These are phyloP conservation scores for Botryotinia globosa DNA, from an alignment of 2,329 filamentous ascomycete species.

Conservation along the genomic window DNA sequence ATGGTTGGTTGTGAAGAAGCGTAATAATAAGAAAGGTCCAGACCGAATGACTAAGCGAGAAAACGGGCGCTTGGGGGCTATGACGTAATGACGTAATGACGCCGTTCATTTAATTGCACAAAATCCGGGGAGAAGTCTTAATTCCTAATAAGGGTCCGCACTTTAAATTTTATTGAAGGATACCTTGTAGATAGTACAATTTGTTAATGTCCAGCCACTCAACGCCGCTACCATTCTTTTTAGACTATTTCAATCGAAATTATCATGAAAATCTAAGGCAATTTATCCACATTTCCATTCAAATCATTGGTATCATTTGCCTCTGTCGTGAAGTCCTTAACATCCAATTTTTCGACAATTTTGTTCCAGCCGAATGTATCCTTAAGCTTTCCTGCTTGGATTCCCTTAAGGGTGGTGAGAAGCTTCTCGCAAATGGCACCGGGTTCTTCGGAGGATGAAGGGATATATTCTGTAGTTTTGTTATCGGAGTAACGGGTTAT, in stretches of 20 bases:
- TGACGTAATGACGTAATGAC: neutral
- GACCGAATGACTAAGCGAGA: neutral
- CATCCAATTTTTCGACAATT: slow-evolving; percentile 34
- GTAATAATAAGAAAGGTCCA: neutral
- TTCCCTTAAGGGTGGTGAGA: slow-evolving; percentile 73
- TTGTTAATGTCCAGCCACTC: neutral
- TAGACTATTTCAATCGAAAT: neutral
- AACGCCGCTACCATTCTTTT: neutral
- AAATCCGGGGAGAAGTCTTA: neutral
- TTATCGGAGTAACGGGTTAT: slow-evolving; percentile 65
- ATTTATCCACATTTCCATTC: slow-evolving; percentile 23
- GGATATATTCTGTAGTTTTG: slow-evolving; percentile 56
- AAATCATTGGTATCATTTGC: slow-evolving; percentile 29
- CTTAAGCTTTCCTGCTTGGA: slow-evolving; percentile 76
- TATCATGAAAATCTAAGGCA: slow-evolving; percentile 16
- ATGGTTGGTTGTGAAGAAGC: neutral
- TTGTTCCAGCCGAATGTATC: slow-evolving; percentile 51
- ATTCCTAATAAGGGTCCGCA: neutral
- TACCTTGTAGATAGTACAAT: neutral
- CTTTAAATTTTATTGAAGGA: neutral
- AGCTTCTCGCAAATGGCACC: slow-evolving; percentile 72
- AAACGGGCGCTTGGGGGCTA: neutral
- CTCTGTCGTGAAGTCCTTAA: slow-evolving; percentile 32
- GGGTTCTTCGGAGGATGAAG: slow-evolving; percentile 59
- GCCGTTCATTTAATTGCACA: neutral